Evolutionary conservation across 257 asterid genomes (phyloP).

Genomic region (Fraxinus pennsylvanica): DNA sequence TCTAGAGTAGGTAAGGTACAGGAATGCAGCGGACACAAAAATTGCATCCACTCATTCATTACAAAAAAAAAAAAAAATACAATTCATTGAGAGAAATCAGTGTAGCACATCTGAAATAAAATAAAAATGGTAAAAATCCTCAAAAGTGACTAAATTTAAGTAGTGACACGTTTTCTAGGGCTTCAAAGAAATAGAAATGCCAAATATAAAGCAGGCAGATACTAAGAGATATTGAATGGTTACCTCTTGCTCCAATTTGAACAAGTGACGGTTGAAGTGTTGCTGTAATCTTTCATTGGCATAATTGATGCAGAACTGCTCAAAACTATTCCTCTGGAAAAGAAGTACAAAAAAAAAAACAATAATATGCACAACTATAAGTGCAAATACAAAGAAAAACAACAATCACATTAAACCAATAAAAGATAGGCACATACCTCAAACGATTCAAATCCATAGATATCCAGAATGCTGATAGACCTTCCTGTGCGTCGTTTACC

Average conservation of each 20-base stretch:
- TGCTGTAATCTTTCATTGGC: slow-evolving; percentile 98
- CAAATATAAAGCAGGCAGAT: neutral
- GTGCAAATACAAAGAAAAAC: slow-evolving; percentile 20
- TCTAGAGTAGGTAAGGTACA: neutral
- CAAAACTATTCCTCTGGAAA: slow-evolving; percentile 88
- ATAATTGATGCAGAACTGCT: slow-evolving; percentile 97
- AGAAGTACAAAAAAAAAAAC: slow-evolving; percentile 12
- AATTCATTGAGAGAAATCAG: neutral
- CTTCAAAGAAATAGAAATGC: slow-evolving; percentile 9
- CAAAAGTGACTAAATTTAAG: neutral
- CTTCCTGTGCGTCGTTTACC: slow-evolving; percentile 98
- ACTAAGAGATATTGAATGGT: slow-evolving; percentile 7
- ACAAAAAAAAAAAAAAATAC: neutral
- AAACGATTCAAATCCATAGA: slow-evolving; percentile 97
- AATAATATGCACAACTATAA: slow-evolving; percentile 11
- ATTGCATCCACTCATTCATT: neutral
- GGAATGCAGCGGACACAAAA: neutral
- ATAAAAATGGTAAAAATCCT: neutral
- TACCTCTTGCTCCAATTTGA: slow-evolving; percentile 99
- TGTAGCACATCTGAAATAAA: neutral
- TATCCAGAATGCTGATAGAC: slow-evolving; percentile 96
- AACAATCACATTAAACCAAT: slow-evolving; percentile 15
- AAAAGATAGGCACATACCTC: slow-evolving; percentile 52
- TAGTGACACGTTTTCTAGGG: neutral
- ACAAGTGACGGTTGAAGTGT: slow-evolving; percentile 96